A percentile compares a stretch with the other conserved stretches of the same genome.
Conservation (phyloP, 352 stramenopile species). For the Albugo laibachii region DNA sequence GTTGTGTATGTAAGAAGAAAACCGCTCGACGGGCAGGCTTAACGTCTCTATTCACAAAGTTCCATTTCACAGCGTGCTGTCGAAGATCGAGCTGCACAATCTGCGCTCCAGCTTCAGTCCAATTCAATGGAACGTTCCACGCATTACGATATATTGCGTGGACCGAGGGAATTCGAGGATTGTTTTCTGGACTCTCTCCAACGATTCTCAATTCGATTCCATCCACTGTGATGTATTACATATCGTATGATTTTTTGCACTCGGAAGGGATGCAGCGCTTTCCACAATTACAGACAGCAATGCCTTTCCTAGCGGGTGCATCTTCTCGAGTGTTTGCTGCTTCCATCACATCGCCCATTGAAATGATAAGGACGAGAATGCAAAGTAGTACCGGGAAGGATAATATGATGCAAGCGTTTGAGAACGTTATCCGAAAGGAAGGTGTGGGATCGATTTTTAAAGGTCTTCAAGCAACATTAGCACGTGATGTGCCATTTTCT, state of each 20-base stretch:
- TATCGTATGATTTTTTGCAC: constrained; percentile 82
- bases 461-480: constrained; percentile 80
- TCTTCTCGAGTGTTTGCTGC: constrained; percentile 48
- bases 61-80: too few relatives aligned
- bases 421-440: constrained; percentile 26
- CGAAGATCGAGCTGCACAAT: too few relatives aligned
- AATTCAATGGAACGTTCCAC: constrained; percentile 32
- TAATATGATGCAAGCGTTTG: constrained; percentile 25
- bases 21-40: too few relatives aligned
- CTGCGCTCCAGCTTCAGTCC: constrained; percentile 7
- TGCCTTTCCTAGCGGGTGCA: constrained; percentile 47
- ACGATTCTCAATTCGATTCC: constrained; percentile 87
- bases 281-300: constrained; percentile 15
- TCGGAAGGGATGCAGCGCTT: constrained; percentile 19
- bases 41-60: too few relatives aligned
- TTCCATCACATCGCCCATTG: constrained; percentile 69
- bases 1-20: too few relatives aligned
- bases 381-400: constrained; percentile 17
- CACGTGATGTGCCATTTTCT: constrained; percentile 88
- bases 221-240: constrained; percentile 90
- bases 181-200: constrained; percentile 81
- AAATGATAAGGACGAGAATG: constrained; percentile 79
- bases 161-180: constrained; percentile 42
- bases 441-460: constrained; percentile 70
- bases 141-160: constrained; percentile 60